Evolutionary conservation across 352 stramenopile species (phyloP), one percentile per base, ranked within the genome.

Genomic region (Phytopythium chamaehyphon): DNA sequence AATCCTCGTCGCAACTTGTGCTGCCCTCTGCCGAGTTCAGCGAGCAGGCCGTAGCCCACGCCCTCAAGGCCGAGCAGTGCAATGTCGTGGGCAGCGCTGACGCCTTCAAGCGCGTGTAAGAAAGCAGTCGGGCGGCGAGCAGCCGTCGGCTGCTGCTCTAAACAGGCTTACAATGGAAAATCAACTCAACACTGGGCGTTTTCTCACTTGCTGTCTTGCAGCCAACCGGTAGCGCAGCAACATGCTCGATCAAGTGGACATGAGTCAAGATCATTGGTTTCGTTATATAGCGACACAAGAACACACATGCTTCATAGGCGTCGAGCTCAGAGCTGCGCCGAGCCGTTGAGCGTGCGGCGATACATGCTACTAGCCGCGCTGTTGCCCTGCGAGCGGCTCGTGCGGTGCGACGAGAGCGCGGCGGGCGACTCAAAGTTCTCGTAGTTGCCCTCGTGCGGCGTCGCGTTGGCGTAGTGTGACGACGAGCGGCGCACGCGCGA

Each of bases 21-120:
- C 66, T 95, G 50, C 77, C 82, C 22, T 88, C 85, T 43, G 62
- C 66, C 24, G 85, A 93, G 54, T 80, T 71, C 57, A 71, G 73
- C 62, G 56, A 80, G 16, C 73, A 89, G 44, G 78, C 83, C 22
- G 62, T 92, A 43, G 57, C 86, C 66, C 70, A 92, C 64, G 82
- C 83, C 39, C 66, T 86, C 36, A 79, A 90, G 69, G 47, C 88
- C 45, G 85, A 95, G 56, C 52, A 75, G 57, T 88, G 76, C 66
- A 93, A 55, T 67, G 69, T 95, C 54, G 68, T 92, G 61, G 83
- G 81, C 59, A 82, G 77, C 54, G 71, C 79, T 33, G 56, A 82
- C 49, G 76, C 86, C 63, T 93, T 91, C 68, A 90, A 90, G 76
- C 82, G 85, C 57, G 71, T 93, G 55, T 90, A 87, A 88, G 24